phyloP scores from a whole-genome alignment of 495 filamentous ascomycete species.

The Tuber microsphaerosporum region DNA sequence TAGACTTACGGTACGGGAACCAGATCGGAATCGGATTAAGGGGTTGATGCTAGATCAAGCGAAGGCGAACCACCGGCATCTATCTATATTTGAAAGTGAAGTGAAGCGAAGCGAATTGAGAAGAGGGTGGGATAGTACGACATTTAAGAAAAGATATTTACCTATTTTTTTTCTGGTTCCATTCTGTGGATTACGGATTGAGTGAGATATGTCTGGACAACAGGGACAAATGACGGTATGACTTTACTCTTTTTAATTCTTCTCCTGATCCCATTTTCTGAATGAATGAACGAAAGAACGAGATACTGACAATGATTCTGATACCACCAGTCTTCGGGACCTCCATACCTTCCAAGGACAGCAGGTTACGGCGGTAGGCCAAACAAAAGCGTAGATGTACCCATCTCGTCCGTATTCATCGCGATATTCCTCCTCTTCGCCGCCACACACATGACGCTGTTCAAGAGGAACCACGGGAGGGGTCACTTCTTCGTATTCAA shows the following conservation, averaged over 20 bases:
- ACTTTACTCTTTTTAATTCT: too few relatives aligned
- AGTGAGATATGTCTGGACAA: neutral
- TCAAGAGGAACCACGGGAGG: conserved; percentile 52
- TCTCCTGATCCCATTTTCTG: neutral
- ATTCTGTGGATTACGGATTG: neutral
- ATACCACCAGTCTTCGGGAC: conserved; percentile 6
- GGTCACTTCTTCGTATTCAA: conserved; percentile 67
- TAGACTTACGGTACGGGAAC: neutral
- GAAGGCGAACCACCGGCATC: neutral
- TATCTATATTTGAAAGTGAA: neutral
- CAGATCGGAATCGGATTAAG: neutral
- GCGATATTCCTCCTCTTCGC: conserved; percentile 56
- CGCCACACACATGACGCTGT: conserved; percentile 58
- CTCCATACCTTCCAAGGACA: conserved; percentile 10
- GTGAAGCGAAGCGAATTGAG: neutral
- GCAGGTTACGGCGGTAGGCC: conserved; percentile 58
- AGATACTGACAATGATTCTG: neutral
- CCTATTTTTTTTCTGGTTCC: too few relatives aligned
- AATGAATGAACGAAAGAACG: neutral
- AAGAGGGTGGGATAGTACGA: neutral
- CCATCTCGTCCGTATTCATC: conserved; percentile 59
- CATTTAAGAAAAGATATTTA: neutral
- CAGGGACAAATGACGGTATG: neutral
- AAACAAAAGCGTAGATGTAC: conserved; percentile 53
- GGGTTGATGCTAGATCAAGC: neutral